Conservation (phyloP, 2,329 filamentous ascomycete genomes). For the Cladosporium oxysporum region DNA sequence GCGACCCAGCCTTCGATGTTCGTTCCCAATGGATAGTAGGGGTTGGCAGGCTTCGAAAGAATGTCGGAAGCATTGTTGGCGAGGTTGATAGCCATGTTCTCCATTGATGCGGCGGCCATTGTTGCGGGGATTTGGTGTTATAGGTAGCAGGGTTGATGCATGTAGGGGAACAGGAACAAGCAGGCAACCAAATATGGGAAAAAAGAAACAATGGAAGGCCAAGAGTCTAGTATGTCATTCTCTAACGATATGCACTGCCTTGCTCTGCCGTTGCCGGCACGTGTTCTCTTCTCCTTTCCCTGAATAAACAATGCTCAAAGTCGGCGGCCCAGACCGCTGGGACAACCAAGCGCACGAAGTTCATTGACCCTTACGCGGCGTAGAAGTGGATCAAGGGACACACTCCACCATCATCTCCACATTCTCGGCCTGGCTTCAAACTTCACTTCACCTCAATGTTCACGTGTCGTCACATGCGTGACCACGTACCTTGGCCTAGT, state of each 20-base stretch:
- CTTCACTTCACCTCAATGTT: neutral
- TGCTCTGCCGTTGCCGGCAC: neutral
- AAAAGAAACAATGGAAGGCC: neutral
- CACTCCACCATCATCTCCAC: conserved; percentile 6
- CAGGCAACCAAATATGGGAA: neutral
- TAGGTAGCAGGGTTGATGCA: neutral
- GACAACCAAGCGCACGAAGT: conserved; percentile 1
- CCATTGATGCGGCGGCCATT: conserved; percentile 10
- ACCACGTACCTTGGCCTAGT: too few species aligned
- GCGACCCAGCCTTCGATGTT: conserved; percentile 64
- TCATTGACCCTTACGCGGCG: neutral
- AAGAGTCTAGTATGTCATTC: conserved; percentile 8
- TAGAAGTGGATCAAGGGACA: neutral
- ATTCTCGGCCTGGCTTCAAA: neutral
- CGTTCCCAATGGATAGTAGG: conserved; percentile 70
- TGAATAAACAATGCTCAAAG: neutral
- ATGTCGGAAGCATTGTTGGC: conserved; percentile 7
- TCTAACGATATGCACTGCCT: conserved; percentile 9
- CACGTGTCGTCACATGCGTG: neutral
- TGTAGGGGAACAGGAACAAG: neutral
- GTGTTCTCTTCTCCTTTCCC: conserved; percentile 13
- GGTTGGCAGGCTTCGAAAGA: conserved; percentile 44
- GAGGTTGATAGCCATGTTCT: conserved; percentile 13
- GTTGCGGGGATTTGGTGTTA: neutral
- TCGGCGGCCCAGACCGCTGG: conserved; percentile 4